Percentiles rank a stretch among this genome's conserved stretches.
Conservation (phyloP, 1,139 yeast species). For the Kluyveromyces sp. region DNA sequence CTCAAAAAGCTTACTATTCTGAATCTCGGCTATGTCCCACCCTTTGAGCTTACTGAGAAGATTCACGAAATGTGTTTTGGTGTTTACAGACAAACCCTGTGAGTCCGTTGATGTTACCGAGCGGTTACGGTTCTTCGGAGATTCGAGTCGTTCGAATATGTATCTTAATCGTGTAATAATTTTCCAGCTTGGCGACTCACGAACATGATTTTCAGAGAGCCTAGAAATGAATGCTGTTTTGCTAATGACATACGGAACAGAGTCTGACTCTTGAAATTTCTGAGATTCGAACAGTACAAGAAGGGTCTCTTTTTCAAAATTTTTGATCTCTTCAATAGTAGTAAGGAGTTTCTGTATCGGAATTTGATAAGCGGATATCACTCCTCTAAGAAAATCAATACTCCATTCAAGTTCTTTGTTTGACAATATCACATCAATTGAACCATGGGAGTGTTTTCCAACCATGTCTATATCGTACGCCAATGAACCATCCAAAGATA, state of each 20-base stretch:
- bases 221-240: conserved; percentile 79
- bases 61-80: conserved; percentile 39
- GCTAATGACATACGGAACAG: conserved; percentile 85
- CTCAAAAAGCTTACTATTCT: conserved; percentile 48
- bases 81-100: neutral
- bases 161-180: conserved; percentile 72
- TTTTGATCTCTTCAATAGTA: too few relatives aligned
- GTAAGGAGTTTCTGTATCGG: neutral
- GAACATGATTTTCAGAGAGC: conserved; percentile 61
- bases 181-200: conserved; percentile 85
- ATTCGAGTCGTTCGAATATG: conserved; percentile 30
- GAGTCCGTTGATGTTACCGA: neutral
- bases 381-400: neutral
- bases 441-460: neutral
- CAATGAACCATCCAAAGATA: neutral
- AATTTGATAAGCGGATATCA: neutral
- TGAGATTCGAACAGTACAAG: neutral
- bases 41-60: conserved; percentile 79
- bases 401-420: conserved; percentile 5
- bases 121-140: too few relatives aligned
- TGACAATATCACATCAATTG: neutral
- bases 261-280: conserved; percentile 20
- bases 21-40: conserved; percentile 71
- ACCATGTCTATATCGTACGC: neutral
- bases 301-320: neutral